Base-by-base conservation (phyloP, 106 monocot species). In the Narthecium ossifragum region DNA sequence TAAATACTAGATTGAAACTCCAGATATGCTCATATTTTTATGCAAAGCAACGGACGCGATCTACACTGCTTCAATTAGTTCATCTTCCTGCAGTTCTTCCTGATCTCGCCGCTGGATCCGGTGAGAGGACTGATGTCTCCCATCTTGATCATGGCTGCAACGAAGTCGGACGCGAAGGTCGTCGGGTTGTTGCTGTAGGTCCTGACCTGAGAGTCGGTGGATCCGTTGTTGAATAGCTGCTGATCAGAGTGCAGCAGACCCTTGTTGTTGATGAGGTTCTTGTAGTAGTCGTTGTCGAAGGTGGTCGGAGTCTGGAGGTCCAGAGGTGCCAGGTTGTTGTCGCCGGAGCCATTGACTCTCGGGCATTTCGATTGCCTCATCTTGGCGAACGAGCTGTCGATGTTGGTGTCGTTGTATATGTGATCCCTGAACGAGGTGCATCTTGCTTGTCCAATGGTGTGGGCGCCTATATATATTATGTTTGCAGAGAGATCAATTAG, bases 161-260 rank as follows among this genome's bases (percentile, higher is more conserved):
- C 75, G 27, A 92, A 92, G 58, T 92, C 92, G 5, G 72, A 57
- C 63, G 30, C 67, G 72, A 92, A 92, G 3, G 62, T 53, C 21
- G 34, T 27, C 0, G 72, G 71, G 26, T 64, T 88, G 3, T n/a
- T 71, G 67, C 62, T 64, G 52, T 92, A 92, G 17, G 51, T 29
- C 24, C 11, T 46, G 2, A 92, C 88, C 28, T 67, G 80, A 4
- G 76, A 63, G 51, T 81, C 75, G 1, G 92, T 84, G 0, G 88
- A 71, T 1, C 84, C 92, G 3, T 62, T 65, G 18, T 66, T 84
- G 71, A 71, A 88, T n/a, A 92, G 70, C 75, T 88, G 66, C 43
- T 92, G 92, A 48, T 92, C 91, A 9, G 91, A 92, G 53, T 92
- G 91, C 53, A 92, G 86, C 20, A 92, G 83, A 2, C 86, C 86